A percentile compares a stretch with the other conserved stretches of the same genome.
phyloP scores from a whole-genome alignment of 768 basidiomycete species.

The Gymnopilus junonius region DNA sequence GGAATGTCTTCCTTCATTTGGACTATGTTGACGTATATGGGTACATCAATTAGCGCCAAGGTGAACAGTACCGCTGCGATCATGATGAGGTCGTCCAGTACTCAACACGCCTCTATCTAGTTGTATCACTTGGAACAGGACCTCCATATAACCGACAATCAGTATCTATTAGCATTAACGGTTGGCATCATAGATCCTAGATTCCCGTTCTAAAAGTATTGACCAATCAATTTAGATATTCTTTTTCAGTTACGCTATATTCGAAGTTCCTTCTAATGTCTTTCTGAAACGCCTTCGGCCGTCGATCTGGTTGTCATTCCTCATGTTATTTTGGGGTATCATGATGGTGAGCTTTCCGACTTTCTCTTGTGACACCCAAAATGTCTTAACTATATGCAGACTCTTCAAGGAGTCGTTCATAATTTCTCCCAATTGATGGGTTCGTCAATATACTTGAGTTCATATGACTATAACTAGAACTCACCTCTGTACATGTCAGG shows the following conservation, averaged over 20 bases:
- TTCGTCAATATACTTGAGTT: constrained; percentile 28
- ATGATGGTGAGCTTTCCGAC: constrained; percentile 59
- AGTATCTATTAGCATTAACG: constrained; percentile 69
- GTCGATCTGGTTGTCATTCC: constrained; percentile 73
- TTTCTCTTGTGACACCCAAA: background rate
- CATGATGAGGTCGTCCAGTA: background rate
- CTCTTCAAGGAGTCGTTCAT: constrained; percentile 71
- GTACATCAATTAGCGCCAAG: constrained; percentile 43
- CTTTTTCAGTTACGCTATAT: constrained; percentile 71
- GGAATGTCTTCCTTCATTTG: constrained; percentile 22
- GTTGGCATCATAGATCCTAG: constrained; percentile 27
- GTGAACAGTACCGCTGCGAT: constrained; percentile 24
- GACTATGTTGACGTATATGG: constrained; percentile 9
- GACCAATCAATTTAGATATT: constrained; percentile 35
- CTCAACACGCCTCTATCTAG: constrained; percentile 39
- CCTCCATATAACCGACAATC: constrained; percentile 63
- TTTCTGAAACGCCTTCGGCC: constrained; percentile 76
- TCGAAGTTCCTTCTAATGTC: constrained; percentile 79
- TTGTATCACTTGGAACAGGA: constrained; percentile 64
- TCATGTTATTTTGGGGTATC: constrained; percentile 78
- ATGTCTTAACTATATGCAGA: constrained; percentile 42
- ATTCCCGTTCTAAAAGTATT: background rate
- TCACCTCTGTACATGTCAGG: constrained; percentile 37
- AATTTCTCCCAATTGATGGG: constrained; percentile 73
- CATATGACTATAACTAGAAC: background rate